phyloP scores from a whole-genome alignment of 768 basidiomycete genomes.

The Tubosaeta brunneosetosa region DNA sequence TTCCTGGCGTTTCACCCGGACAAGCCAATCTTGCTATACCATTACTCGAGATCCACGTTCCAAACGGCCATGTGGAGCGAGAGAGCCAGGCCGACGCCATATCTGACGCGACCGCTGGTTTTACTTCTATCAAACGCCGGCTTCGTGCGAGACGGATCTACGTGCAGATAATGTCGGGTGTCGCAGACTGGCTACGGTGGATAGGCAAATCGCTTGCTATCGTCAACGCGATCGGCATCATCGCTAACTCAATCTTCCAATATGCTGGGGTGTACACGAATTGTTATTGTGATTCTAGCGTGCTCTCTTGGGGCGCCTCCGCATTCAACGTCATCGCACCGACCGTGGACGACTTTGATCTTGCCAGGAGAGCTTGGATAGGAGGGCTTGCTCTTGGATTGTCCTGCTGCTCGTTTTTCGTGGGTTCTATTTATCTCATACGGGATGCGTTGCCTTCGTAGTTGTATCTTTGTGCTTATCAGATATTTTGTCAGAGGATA shows the following conservation, averaged over 20 bases:
- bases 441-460: neutral
- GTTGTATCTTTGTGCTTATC: no score
- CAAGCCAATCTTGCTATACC: neutral
- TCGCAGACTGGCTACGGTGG: slow-evolving; percentile 37
- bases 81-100: neutral
- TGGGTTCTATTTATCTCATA: neutral
- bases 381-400: neutral
- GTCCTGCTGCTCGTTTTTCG: neutral
- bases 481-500: no score
- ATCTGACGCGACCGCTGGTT: neutral
- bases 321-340: slow-evolving; percentile 31
- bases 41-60: neutral
- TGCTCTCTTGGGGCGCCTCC: slow-evolving; percentile 13
- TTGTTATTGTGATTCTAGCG: slow-evolving; percentile 30
- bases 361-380: slow-evolving; percentile 1
- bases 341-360: slow-evolving; percentile 14
- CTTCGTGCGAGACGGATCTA: neutral
- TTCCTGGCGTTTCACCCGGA: neutral
- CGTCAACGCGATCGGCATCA: slow-evolving; percentile 24
- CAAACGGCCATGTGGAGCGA: neutral
- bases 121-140: no score
- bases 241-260: slow-evolving; percentile 28
- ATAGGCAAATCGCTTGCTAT: slow-evolving; percentile 26
- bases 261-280: slow-evolving; percentile 23
- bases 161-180: neutral